These are phyloP conservation scores for Albophoma yamanashiensis DNA, from an alignment of 2,329 filamentous ascomycete species.

Conservation along the genomic window DNA sequence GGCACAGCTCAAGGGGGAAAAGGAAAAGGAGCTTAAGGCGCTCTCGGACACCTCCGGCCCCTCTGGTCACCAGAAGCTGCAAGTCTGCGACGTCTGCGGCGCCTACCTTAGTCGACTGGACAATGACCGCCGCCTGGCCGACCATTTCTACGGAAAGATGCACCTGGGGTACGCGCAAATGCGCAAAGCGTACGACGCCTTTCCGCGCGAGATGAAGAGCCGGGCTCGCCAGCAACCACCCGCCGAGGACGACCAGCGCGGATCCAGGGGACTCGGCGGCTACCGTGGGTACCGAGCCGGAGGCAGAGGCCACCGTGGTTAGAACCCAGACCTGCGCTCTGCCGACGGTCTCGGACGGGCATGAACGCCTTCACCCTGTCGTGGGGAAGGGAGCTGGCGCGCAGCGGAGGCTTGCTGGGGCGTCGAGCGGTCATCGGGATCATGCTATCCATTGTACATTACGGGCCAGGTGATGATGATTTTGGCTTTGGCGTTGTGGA, in stretches of 20 bases:
- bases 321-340: background rate
- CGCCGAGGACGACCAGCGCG: conserved; percentile 35
- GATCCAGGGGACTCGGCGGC: conserved; percentile 41
- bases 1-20: conserved; percentile 70
- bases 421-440: background rate
- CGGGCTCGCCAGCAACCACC: conserved; percentile 42
- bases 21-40: conserved; percentile 79
- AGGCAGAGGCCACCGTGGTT: conserved; percentile 36
- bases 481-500: background rate
- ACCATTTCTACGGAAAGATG: conserved; percentile 99
- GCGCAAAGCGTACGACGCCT: conserved; percentile 82
- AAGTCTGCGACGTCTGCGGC: conserved; percentile 97
- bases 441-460: background rate
- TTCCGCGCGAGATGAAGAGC: conserved; percentile 78
- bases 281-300: conserved; percentile 38
- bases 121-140: conserved; percentile 85
- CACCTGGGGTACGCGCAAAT: conserved; percentile 96
- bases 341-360: background rate
- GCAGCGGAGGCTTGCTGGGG: background rate
- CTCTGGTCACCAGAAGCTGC: conserved; percentile 91
- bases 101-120: conserved; percentile 87
- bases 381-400: background rate
- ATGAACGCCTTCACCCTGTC: background rate
- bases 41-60: conserved; percentile 88
- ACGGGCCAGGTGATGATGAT: background rate